Conservation (phyloP, 2,329 filamentous ascomycete genomes). For the Penicillium sumatraense region DNA sequence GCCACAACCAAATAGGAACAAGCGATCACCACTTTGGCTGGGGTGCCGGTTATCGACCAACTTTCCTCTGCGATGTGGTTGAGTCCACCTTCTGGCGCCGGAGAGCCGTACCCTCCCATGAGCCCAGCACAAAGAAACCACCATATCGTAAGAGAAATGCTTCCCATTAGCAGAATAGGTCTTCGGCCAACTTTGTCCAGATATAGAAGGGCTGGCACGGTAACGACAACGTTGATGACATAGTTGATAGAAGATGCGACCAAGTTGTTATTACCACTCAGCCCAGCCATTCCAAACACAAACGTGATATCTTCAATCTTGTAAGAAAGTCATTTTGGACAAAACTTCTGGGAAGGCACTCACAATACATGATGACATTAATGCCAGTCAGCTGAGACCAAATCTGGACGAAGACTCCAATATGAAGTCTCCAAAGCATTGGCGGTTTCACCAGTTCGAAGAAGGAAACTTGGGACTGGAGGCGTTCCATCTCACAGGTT, state of each 20-base stretch:
- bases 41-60: conserved; percentile 42
- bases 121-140: conserved; percentile 50
- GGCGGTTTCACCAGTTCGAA: conserved; percentile 71
- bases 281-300: conserved; percentile 70
- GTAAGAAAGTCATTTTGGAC: neutral
- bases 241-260: conserved; percentile 72
- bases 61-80: conserved; percentile 39
- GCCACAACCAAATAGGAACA: conserved; percentile 76
- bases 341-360: neutral
- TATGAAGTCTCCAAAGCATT: conserved; percentile 74
- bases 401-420: conserved; percentile 74
- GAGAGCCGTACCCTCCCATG: conserved; percentile 43
- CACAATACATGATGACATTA: conserved; percentile 77
- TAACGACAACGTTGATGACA: conserved; percentile 80
- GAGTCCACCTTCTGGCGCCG: conserved; percentile 47
- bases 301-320: neutral
- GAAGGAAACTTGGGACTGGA: conserved; percentile 71
- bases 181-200: conserved; percentile 78
- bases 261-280: conserved; percentile 62
- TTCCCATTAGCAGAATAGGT: conserved; percentile 66
- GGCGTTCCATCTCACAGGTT: conserved; percentile 73
- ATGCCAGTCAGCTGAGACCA: conserved; percentile 78
- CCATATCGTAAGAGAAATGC: conserved; percentile 62
- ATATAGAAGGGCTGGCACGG: conserved; percentile 73
- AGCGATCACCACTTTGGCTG: conserved; percentile 69